These are phyloP conservation scores for Paramyrothecium roridum DNA, from an alignment of 2,329 filamentous ascomycete genomes.

Conservation along the genomic window DNA sequence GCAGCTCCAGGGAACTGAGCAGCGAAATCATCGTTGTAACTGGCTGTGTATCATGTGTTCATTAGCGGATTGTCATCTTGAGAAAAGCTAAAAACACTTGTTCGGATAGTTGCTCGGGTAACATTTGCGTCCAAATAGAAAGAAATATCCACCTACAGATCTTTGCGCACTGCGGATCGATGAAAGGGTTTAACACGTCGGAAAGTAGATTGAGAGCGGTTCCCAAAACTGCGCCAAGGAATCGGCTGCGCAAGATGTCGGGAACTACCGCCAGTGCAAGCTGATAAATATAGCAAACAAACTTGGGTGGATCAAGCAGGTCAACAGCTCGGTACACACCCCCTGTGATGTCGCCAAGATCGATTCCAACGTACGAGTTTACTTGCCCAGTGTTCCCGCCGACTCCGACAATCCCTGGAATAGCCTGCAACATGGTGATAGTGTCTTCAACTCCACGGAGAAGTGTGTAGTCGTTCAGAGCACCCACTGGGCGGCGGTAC, in stretches of 20 bases:
- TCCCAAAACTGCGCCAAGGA: not conserved
- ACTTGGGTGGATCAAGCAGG: not conserved
- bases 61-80: too few species aligned
- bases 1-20: not conserved
- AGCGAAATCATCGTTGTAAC: not conserved
- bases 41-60: not conserved
- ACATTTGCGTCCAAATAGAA: too few species aligned
- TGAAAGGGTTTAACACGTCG: not conserved
- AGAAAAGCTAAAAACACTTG: too few species aligned
- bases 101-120: too few species aligned
- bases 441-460: not conserved
- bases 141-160: not conserved
- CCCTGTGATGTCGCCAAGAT: not conserved
- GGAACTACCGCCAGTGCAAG: not conserved
- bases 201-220: not conserved
- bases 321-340: not conserved
- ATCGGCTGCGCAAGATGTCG: not conserved
- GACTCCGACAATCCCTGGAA: not conserved
- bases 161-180: not conserved
- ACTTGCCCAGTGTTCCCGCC: not conserved
- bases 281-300: not conserved
- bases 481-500: not conserved
- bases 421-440: not conserved
- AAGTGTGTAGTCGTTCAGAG: not conserved
- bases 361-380: not conserved